Evolutionary conservation across 164 flowering plant genomes (phyloP), one percentile per base, ranked within the genome.

Genomic region (Vitis amurensis): DNA sequence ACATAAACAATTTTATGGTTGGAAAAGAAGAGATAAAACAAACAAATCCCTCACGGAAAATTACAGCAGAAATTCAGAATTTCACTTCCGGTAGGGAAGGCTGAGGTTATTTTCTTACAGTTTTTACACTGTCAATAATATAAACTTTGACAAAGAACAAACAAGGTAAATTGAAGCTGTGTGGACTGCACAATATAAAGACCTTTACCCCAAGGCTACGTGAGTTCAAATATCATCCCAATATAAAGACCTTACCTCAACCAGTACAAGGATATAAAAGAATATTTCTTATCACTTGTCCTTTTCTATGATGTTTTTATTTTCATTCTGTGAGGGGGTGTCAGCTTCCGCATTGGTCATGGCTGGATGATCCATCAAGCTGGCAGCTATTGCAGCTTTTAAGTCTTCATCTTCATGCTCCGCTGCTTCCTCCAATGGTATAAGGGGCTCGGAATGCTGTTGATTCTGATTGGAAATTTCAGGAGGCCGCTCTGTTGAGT

Each of bases 371-470:
- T 90, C 96, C 85, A 87, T 68, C 85, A 93, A 78, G 72, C 98
- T 91, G 30, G 94, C 94, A 55, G 94, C 94, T 47, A 94, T 91
- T 13, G 98, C 98, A 66, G 97, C 97, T 68, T 87, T 87, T 74
- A 91, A 73, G 74, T 94, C 97, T 65, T 86, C 89, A 58, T 91
- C 93, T 71, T 93, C 97, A 70, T 76, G 74, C 17, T 84, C 90
- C 4, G 77, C 71, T 2, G 74, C 72, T 56, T 78, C 89, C 44
- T 66, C 76, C 53, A 9, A 56, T 17, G 73, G 71, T n/a, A 48
- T 73, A 30, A 59, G 64, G 3, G 76, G 76, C 72, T 73, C 77
- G 15, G 81, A 12, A 48, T 13, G 27, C 60, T 73, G 78, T 63
- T 70, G 75, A 9, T 70, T 61, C 11, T 17, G 8, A 37, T 57